Evolutionary conservation across 2,329 filamentous ascomycete species (phyloP), one percentile per base, ranked within the genome.

Genomic region (Sporothrix phasma): DNA sequence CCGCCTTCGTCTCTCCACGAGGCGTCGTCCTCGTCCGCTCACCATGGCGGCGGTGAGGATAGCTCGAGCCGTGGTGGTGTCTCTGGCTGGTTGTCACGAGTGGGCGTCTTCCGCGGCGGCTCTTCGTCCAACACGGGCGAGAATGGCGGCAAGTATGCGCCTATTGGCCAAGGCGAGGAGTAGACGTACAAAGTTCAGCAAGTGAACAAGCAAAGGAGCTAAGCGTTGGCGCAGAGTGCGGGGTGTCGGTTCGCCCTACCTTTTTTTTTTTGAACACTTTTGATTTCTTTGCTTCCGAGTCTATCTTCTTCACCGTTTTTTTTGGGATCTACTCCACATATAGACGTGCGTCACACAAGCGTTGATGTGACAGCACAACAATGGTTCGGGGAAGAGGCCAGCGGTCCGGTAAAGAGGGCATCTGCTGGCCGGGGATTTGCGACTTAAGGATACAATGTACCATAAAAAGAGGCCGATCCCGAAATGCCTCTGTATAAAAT

Each of bases 1-100:
- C 89, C 90, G 5, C 90, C 91, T 1, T 80, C 85, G 59, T 79
- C 90, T 17, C 75, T 79, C 41, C 76, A 79, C 29, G 76, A 79
- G 41, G 75, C 43, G 1, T 56, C 65, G 7, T 82, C 71, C 75
- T 56, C 76, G 3, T 34, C 41, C 29, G 5, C 46, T 43, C 3
- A 45, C n/a, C 31, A 45, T 39, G 37, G 75, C 76, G 31, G 51
- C n/a, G 51, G 22, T 1, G 73, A 71, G 3, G 74, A 74, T 13
- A 73, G 76, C n/a, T 73, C 77, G 65, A 34, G 53, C 24, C 49
- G 46, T 5, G 29, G 61, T 24, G 74, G 79, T 64, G 75, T 84
- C 41, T 77, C 79, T 29, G 80, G 80, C 8, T 85, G 82, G 81
- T 69, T 80, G 10, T 75, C 72, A 8, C 73, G 75, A 24, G 71